Base-by-base conservation (phyloP, 139 green algal species). In the Ettlia oleoabundans region DNA sequence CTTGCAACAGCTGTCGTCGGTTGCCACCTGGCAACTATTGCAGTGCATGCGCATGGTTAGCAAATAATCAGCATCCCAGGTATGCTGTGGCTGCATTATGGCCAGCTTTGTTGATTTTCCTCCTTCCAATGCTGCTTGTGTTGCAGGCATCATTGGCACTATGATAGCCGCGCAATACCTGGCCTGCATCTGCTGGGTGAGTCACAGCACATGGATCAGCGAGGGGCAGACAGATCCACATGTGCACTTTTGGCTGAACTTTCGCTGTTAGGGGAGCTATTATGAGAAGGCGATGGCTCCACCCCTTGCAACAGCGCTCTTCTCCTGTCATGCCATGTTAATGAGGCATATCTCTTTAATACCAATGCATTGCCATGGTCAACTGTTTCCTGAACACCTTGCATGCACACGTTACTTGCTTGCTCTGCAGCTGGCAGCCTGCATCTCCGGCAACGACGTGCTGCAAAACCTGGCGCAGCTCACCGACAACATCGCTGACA, bases 131-230 rank as follows among this genome's bases (percentile, higher is more conserved):
- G 66, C 28, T 40, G 13, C 32, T 7, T 2, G 9, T 32, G 18
- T 10, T 61, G 47, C 71, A 78, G 71, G 73, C 69, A 93, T 93
- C 41, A 65, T 65, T 65, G 89, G 85, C 40, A 94, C 91, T 32
- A 94, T 93, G 86, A 79, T 95, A 33, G 81, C 81, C 26, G 80
- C 86, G n/a, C 90, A 96, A 90, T 97, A 98, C 86, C 84, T 98
- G 38, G 88, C 92, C 13, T 98, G 95, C 91, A 78, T 98, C 42
- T 88, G 71, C 89, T 94, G 89, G 61, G 93, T 97, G 53, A 42
- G 79, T 47, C n/a, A n/a, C n/a, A n/a, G n/a, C n/a, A n/a, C n/a
- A n/a, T n/a, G n/a, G n/a, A n/a, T n/a, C n/a, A n/a, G n/a, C n/a
- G n/a, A n/a, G n/a, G n/a, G n/a, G n/a, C n/a, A n/a, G n/a, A n/a